phyloP scores from a whole-genome alignment of 129 eudicot genomes.

The Glebionis coronaria region DNA sequence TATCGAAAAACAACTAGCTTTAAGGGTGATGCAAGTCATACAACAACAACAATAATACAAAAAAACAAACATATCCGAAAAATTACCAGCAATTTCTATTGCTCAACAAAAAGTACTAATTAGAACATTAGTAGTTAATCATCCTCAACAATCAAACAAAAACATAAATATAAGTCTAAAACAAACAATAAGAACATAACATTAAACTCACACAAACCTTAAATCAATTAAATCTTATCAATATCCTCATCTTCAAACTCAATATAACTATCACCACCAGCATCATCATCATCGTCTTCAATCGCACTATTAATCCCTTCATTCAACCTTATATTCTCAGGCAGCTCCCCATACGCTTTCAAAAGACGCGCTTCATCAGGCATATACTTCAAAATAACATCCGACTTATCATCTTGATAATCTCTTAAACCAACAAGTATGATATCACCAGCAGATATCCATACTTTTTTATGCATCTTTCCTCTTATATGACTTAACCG shows the following conservation, averaged over 20 bases:
- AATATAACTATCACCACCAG: constrained; percentile 68
- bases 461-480: constrained; percentile 97
- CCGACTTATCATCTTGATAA: constrained; percentile 96
- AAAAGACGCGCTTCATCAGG: constrained; percentile 84
- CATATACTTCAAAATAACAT: constrained; percentile 87
- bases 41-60: too few species aligned
- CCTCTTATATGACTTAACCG: constrained; percentile 93
- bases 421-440: constrained; percentile 86
- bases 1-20: too few species aligned
- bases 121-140: too few species aligned
- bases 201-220: constrained; percentile 19
- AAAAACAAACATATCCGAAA: too few species aligned
- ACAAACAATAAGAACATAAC: neutral
- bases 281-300: constrained; percentile 84
- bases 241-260: constrained; percentile 97
- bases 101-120: too few species aligned
- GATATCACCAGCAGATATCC: constrained; percentile 97
- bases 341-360: constrained; percentile 91
- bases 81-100: too few species aligned
- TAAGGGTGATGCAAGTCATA: too few species aligned
- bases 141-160: neutral
- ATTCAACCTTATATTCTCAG: constrained; percentile 71
- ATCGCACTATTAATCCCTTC: constrained; percentile 69
- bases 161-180: neutral
- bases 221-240: constrained; percentile 60